Evolutionary conservation across 371 early-diverging fungal genomes (phyloP).

Genomic region (Rhizomucor pusillus): DNA sequence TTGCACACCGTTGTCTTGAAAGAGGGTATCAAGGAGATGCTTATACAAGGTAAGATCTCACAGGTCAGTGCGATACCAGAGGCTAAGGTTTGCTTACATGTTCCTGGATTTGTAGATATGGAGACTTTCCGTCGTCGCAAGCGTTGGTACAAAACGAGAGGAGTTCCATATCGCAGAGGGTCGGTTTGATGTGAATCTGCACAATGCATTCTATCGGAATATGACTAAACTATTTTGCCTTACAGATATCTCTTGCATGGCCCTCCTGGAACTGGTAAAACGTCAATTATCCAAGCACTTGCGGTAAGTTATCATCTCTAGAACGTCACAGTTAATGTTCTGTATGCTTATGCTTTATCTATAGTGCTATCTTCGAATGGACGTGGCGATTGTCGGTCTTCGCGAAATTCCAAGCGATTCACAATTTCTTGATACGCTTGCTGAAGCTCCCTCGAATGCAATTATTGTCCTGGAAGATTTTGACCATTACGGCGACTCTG

Average conservation of each 20-base stretch:
- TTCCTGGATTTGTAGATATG: conserved; percentile 19
- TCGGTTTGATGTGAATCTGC: neutral
- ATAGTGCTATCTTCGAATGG: conserved; percentile 74
- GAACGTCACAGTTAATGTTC: conserved; percentile 13
- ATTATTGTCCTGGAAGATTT: conserved; percentile 95
- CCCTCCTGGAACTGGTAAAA: conserved; percentile 68
- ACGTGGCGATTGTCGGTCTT: conserved; percentile 88
- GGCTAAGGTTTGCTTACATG: neutral
- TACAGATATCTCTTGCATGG: conserved; percentile 72
- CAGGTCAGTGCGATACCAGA: no score
- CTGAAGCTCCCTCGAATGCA: conserved; percentile 82
- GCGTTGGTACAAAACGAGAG: conserved; percentile 84
- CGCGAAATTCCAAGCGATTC: conserved; percentile 82
- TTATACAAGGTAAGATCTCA: conserved; percentile 20
- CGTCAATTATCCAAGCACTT: conserved; percentile 60
- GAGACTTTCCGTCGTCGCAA: conserved; percentile 25
- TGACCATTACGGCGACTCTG: conserved; percentile 58
- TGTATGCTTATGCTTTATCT: neutral
- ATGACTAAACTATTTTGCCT: no score
- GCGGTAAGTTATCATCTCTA: conserved; percentile 47
- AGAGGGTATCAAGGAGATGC: conserved; percentile 29
- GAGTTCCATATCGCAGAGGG: conserved; percentile 91
- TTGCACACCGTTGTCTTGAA: conserved; percentile 27
- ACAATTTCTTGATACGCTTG: conserved; percentile 77
- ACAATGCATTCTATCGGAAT: no score